Evolutionary conservation across 2,329 filamentous ascomycete species (phyloP).

Genomic region (Aspergillus proliferans): DNA sequence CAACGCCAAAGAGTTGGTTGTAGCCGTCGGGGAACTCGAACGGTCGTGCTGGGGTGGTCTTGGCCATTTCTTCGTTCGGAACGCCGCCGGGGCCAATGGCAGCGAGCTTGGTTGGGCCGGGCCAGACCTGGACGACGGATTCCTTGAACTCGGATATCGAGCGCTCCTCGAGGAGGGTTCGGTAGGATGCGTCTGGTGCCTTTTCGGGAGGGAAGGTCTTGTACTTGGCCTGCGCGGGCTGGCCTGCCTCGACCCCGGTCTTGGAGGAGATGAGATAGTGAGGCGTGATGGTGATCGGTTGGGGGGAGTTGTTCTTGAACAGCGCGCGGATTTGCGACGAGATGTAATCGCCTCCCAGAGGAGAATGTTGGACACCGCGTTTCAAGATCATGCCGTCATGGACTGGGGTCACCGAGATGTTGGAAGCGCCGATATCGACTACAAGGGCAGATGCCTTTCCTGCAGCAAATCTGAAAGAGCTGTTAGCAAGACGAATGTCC

Average conservation of each 20-base stretch:
- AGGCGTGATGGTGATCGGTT: constrained; percentile 69
- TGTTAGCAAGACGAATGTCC: background rate
- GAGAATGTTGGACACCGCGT: constrained; percentile 79
- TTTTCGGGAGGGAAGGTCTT: constrained; percentile 59
- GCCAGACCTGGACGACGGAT: constrained; percentile 91
- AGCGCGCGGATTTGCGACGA: constrained; percentile 80
- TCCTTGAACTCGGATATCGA: constrained; percentile 96
- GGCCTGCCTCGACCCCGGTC: constrained; percentile 77
- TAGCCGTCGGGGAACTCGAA: constrained; percentile 97
- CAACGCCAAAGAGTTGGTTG: constrained; percentile 88
- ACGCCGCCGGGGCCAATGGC: constrained; percentile 46
- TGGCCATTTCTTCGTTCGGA: constrained; percentile 69
- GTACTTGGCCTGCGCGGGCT: constrained; percentile 69
- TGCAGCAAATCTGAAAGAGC: constrained; percentile 60
- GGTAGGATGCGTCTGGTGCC: constrained; percentile 63
- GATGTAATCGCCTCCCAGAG: constrained; percentile 81
- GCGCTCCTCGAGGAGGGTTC: constrained; percentile 80
- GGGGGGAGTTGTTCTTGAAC: constrained; percentile 61
- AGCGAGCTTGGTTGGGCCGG: constrained; percentile 64
- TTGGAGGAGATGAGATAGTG: constrained; percentile 87
- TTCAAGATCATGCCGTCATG: constrained; percentile 93
- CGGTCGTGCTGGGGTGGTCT: constrained; percentile 68
- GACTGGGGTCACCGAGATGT: constrained; percentile 81
- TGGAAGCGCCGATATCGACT: constrained; percentile 82
- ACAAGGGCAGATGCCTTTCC: constrained; percentile 92